phyloP scores from a whole-genome alignment of 208 protist species.

The Trypanosoma lewisi region DNA sequence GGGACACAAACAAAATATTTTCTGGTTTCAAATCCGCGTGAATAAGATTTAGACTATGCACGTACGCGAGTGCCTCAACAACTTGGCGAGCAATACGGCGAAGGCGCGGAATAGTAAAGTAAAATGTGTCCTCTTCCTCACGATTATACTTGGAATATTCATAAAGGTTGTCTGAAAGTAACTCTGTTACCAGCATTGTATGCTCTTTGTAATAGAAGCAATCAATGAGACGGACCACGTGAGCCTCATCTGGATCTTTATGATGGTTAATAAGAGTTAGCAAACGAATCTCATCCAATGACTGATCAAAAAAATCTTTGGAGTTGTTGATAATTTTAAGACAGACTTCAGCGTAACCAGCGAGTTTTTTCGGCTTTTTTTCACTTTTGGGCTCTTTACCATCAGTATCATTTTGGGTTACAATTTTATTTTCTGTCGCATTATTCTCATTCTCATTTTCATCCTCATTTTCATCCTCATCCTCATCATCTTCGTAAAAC shows the following conservation, averaged over 20 bases:
- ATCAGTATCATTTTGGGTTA: conserved; percentile 7
- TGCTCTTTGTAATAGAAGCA: conserved; percentile 98
- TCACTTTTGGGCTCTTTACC: background rate
- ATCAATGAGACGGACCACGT: conserved; percentile 92
- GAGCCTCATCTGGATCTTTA: conserved; percentile 84
- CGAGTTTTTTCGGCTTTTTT: conserved; percentile 29
- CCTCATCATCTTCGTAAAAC: conserved; percentile 68
- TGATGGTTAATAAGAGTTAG: conserved; percentile 92
- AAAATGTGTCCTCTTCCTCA: conserved; percentile 85
- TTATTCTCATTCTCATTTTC: too few species aligned
- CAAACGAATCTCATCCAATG: conserved; percentile 96
- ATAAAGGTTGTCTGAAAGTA: conserved; percentile 95
- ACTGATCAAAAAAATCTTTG: conserved; percentile 98
- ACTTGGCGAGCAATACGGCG: conserved; percentile 87
- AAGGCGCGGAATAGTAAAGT: conserved; percentile 93
- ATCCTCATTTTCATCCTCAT: conserved; percentile 23
- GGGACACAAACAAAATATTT: conserved; percentile 95
- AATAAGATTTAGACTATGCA: conserved; percentile 94
- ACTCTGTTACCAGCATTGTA: conserved; percentile 95
- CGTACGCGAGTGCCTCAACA: conserved; percentile 83
- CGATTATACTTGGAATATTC: conserved; percentile 96
- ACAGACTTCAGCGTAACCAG: conserved; percentile 87
- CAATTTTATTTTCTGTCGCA: too few species aligned
- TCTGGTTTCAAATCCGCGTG: conserved; percentile 97
- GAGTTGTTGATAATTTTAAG: conserved; percentile 98